A percentile compares a stretch with the other conserved stretches of the same genome.
Conservation (phyloP, 2,329 filamentous ascomycete genomes). For the Fusarium pininemorale region DNA sequence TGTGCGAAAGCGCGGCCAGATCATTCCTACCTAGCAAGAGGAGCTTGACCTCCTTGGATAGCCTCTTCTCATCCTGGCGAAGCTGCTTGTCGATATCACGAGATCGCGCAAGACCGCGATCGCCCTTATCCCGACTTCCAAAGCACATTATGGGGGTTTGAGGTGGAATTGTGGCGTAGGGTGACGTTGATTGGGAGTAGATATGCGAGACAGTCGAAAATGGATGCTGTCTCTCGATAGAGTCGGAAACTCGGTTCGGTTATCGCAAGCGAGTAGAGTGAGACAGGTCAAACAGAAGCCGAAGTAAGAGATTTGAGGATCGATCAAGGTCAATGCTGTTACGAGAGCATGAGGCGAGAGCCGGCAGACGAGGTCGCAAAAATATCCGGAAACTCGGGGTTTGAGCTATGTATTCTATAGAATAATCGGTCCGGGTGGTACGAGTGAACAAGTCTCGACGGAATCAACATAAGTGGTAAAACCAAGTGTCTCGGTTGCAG, state of each 20-base stretch:
- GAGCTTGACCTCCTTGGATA: conserved; percentile 91
- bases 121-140: conserved; percentile 62
- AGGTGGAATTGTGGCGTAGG: not conserved
- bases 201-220: not conserved
- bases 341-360: not conserved
- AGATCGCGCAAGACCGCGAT: conserved; percentile 63
- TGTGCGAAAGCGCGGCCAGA: not conserved
- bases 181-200: not conserved
- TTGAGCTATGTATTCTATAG: not conserved
- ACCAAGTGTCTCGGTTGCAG: conserved; percentile 6
- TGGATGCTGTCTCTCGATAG: not conserved
- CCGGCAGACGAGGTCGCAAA: conserved; percentile 11
- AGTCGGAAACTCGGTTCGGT: not conserved
- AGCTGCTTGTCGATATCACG: conserved; percentile 87
- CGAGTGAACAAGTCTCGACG: not conserved
- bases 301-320: not conserved
- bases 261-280: conserved; percentile 3
- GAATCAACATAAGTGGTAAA: not conserved
- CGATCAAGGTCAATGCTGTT: not conserved
- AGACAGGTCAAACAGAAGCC: not conserved
- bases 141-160: conserved; percentile 66
- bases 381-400: not conserved
- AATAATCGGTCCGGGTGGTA: not conserved
- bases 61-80: conserved; percentile 85
- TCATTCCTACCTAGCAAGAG: conserved; percentile 77